Evolutionary conservation across 495 filamentous ascomycete species (phyloP), one percentile per base, ranked within the genome.

Genomic region (Chaetomium cochliodes): DNA sequence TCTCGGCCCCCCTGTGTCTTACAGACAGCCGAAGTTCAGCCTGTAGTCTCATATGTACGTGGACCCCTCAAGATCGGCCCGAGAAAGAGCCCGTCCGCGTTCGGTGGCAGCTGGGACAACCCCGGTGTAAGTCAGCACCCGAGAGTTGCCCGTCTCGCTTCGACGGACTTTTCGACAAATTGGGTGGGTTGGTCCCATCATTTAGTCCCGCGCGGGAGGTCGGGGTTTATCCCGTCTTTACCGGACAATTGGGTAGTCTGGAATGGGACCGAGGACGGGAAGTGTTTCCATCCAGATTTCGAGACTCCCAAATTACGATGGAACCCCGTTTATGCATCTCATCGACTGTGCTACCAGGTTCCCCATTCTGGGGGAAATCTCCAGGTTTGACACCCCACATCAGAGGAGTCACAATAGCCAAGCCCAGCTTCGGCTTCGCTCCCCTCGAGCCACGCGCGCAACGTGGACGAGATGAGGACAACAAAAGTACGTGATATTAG

Each of bases 211-310:
- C 23, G 23, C 23, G 13, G 39, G 56, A 58, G 22, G 41, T 46
- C 39, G 39, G 56, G 56, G 41, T 18, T 28, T 3, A 2, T 44
- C 41, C 41, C 56, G 56, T 30, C 20, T 41, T 41, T 58, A 58
- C 39, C 52, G 18, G 7, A 20, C 5, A 5, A 5, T 37, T 16
- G 11, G 20, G 23, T 57, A 12, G 0, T 55, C 52, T n/a, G 39
- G 39, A 18, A 28, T 16, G 22, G 12, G 23, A 20, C 6, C 18
- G 37, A 47, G 57, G 23, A 12, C 7, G 20, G 57, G 16, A 42
- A 5, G 23, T 47, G 26, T 59, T 44, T 42, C 37, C 30, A n/a
- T 22, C 22, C 15, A 15, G 41, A 16, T 44, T 18, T 15, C 39
- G 4, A 41, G 13, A 37, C 33, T 37, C 41, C 18, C 39, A 11